Percentiles rank a stretch among this genome's conserved stretches.
phyloP scores from a whole-genome alignment of 75 land plant genomes.

The Cryptomeria japonica region DNA sequence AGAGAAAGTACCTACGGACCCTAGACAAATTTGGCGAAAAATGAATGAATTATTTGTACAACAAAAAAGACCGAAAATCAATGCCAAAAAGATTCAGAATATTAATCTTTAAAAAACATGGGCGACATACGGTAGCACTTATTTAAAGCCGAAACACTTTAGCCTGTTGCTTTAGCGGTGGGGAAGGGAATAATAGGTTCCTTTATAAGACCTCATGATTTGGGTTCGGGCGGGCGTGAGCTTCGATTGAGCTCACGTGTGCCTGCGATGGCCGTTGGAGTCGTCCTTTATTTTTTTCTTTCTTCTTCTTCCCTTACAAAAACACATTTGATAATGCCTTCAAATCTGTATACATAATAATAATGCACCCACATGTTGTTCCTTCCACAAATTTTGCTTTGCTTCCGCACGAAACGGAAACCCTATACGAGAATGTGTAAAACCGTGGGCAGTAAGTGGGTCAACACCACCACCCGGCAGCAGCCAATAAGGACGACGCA shows the following conservation, averaged over 20 bases:
- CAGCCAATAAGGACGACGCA: not conserved
- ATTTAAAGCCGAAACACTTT: no score
- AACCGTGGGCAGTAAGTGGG: not conserved
- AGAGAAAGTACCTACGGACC: no score
- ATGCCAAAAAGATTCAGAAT: no score
- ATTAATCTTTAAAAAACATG: no score
- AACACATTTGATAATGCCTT: not conserved
- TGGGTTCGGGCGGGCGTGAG: not conserved
- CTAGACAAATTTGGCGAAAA: no score
- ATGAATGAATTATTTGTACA: no score
- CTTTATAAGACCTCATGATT: not conserved
- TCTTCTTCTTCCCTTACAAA: not conserved
- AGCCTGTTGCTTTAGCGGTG: not conserved
- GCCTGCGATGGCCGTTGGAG: not conserved
- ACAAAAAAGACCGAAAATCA: no score
- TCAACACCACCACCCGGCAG: not conserved
- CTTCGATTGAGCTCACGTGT: slow-evolving; percentile 8
- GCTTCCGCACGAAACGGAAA: slow-evolving; percentile 5
- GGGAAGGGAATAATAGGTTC: not conserved
- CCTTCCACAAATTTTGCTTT: not conserved
- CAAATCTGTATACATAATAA: not conserved
- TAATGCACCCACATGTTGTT: slow-evolving; percentile 4
- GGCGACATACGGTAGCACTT: no score
- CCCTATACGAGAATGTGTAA: not conserved
- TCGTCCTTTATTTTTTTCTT: not conserved